These are phyloP conservation scores for Cordyceps fumosorosea DNA, from an alignment of 2,329 filamentous ascomycete species.

Conservation along the genomic window DNA sequence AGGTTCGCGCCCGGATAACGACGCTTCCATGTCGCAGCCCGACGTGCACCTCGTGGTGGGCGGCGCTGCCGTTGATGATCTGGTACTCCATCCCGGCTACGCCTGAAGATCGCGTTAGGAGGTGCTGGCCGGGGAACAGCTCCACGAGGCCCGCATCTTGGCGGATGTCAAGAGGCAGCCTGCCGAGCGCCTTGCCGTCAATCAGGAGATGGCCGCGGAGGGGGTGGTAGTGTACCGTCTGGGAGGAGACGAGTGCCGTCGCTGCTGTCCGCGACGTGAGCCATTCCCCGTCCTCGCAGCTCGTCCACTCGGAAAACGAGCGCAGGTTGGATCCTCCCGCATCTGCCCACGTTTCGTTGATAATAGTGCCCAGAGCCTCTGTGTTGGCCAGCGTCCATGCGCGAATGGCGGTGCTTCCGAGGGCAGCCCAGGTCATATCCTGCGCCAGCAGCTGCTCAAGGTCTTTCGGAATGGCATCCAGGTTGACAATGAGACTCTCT, in stretches of 20 bases:
- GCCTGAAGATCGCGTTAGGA: constrained; percentile 46
- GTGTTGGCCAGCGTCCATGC: not conserved
- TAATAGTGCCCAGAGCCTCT: not conserved
- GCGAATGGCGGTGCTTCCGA: constrained; percentile 9
- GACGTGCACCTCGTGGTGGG: constrained; percentile 41
- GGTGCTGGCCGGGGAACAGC: constrained; percentile 47
- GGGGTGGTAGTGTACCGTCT: constrained; percentile 28
- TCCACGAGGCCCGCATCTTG: constrained; percentile 34
- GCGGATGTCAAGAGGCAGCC: constrained; percentile 46
- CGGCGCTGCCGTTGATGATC: constrained; percentile 19
- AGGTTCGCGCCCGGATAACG: not conserved
- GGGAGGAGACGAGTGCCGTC: constrained; percentile 5
- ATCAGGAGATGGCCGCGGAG: constrained; percentile 29
- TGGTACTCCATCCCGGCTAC: constrained; percentile 48
- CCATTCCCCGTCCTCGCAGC: not conserved
- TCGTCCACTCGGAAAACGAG: not conserved
- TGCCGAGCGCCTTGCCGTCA: constrained; percentile 29
- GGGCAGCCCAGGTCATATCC: constrained; percentile 17
- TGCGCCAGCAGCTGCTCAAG: constrained; percentile 16
- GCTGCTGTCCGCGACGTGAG: not conserved
- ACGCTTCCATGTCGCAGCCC: constrained; percentile 33
- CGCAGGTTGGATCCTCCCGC: not conserved
- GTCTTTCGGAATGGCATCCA: constrained; percentile 12
- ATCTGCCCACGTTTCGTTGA: constrained; percentile 4
- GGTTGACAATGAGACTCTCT: constrained; percentile 19